Evolutionary conservation across 2,329 filamentous ascomycete species (phyloP), one percentile per base, ranked within the genome.

Genomic region (Aspergillus pseudoviridinutans): DNA sequence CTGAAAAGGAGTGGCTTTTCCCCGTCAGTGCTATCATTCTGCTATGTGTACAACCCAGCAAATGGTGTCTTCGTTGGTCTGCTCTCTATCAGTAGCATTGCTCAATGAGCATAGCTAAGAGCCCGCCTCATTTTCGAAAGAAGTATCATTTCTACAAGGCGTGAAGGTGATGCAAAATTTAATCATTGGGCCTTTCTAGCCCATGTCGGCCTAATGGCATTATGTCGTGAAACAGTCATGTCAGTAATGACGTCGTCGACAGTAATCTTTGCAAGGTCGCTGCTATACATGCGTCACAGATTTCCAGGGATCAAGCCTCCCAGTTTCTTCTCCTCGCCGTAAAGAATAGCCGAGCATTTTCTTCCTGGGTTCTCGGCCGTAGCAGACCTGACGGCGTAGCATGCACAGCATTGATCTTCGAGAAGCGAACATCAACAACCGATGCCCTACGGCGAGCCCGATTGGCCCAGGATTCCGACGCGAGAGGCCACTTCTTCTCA

Each of bases 321-420:
- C 73, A 75, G 50, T 71, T 70, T 41, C 71, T 63, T 41, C 66
- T 71, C 59, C 65, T 68, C 28, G 72, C 69, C 3, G 72, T 75
- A 49, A 75, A 75, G 6, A 75, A 58, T 6, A 73, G 53, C 29
- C 67, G 60, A 7, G 70, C 72, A 55, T 73, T 66, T 42, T 72
- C 68, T 47, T 67, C 68, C n/a, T 63, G 62, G 5, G 61, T 63
- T 22, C 49, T 50, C n/a, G 54, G 29, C 25, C 54, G 61, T 32
- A 52, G 53, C 14, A 54, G 28, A 7, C 61, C 63, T 17, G 57
- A 53, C 3, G 63, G 56, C 55, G 63, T 56, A 12, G 54, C 49
- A 20, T 59, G 62, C n/a, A 69, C 55, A 25, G 61, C 59, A 25
- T 57, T 61, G 10, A 72, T 66, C 29, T 61, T 64, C 3, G 65